A percentile compares a stretch with the other conserved stretches of the same genome.
phyloP scores from a whole-genome alignment of 495 filamentous ascomycete genomes.

The Aspergillus incahuasiensis region DNA sequence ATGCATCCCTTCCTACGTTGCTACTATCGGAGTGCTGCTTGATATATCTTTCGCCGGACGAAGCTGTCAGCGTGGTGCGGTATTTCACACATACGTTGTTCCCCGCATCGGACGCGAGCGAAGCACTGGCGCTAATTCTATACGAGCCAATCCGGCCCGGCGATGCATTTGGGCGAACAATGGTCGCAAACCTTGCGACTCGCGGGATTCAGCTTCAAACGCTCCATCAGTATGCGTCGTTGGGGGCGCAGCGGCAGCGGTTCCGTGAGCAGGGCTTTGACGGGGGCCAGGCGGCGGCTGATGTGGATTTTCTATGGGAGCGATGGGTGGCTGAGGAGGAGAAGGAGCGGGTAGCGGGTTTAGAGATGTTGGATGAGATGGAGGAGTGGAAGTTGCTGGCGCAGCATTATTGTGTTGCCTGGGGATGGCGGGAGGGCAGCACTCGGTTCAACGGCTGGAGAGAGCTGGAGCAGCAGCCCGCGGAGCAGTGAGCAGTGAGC shows the following conservation, averaged over 20 bases:
- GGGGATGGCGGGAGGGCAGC: constrained; percentile 64
- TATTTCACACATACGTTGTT: constrained; percentile 58
- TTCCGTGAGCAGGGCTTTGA: constrained; percentile 58
- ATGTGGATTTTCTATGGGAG: constrained; percentile 72
- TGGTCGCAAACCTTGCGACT: constrained; percentile 87
- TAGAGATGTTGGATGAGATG: constrained; percentile 92
- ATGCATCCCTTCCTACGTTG: constrained; percentile 65
- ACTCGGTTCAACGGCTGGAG: constrained; percentile 39
- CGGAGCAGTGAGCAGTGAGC: constrained; percentile 5
- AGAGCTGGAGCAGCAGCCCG: constrained; percentile 24
- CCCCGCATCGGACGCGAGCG: constrained; percentile 8
- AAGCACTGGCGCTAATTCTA: constrained; percentile 59
- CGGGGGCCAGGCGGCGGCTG: constrained; percentile 52
- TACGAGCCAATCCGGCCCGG: constrained; percentile 86
- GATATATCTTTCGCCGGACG: constrained; percentile 67
- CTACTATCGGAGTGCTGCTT: constrained; percentile 92
- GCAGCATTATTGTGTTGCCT: constrained; percentile 83
- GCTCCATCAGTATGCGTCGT: constrained; percentile 60
- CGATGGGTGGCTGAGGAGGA: constrained; percentile 67
- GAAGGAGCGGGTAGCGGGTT: constrained; percentile 67
- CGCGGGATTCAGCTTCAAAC: constrained; percentile 82
- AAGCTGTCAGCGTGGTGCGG: constrained; percentile 58
- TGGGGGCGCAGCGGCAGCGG: constrained; percentile 61
- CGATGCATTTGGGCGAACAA: constrained; percentile 82
- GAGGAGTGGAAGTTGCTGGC: constrained; percentile 92